Base-by-base conservation (phyloP, 2,329 filamentous ascomycete genomes). In the Aspergillus sp. region DNA sequence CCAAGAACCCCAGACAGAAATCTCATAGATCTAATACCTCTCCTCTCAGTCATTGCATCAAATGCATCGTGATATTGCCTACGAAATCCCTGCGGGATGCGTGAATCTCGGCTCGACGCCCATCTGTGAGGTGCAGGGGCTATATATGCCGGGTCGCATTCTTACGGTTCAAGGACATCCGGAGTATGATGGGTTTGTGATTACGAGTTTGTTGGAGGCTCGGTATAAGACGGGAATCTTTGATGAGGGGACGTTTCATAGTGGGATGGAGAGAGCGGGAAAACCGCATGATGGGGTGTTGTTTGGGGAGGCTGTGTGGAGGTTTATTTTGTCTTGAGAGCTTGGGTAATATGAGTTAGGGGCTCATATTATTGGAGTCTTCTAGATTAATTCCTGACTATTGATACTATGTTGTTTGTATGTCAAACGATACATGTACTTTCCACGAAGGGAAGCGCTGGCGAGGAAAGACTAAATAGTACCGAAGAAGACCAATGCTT, bases 91-190 rank as follows among this genome's bases (percentile, higher is more conserved):
- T 2, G 61, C 70, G 10, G 75, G 70, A 42, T 76, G 75, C 56
- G 63, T 75, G 10, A 78, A 77, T 50, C 69, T 82, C 2, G 80
- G 78, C 6, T 75, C 71, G 57, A 82, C 76, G 47, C 67, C 70
- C 11, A 71, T 69, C 36, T 82, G 80, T 64, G 60, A 66, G n/a
- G 69, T 80, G 2, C 80, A 82, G 49, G 78, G 73, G 14, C 71
- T 82, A 49, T 81, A 81, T 64, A 66, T 67, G 6, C 75, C 79
- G 2, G 67, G 70, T 2, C 66, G 66, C 2, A 70, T 80, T 51
- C 68, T 82, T 24, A 76, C 77, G 2, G 73, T 82, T 0, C 80
- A 82, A 56, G 80, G 78, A n/a, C 80, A 82, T 55, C 80, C 80
- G 5, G 80, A 82, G 56, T 82, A 79, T 59, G 77, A 73, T 16